Evolutionary conservation across 2,329 filamentous ascomycete genomes (phyloP), one percentile per base, ranked within the genome.

Genomic region (Fusarium proliferatum): DNA sequence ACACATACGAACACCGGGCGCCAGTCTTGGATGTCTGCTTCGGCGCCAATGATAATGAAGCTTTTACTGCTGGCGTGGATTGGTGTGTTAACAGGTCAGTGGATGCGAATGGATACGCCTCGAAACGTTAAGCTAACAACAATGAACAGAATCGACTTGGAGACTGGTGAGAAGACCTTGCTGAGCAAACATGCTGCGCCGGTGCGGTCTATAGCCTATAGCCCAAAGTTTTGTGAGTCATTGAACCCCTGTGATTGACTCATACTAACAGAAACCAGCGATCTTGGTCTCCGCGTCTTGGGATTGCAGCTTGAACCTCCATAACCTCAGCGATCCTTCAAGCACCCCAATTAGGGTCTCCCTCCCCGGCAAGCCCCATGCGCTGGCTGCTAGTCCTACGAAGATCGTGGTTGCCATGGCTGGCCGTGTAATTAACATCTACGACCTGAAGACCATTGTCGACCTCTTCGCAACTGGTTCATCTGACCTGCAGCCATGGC

Each of bases 391-490:
- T 56, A 95, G 88, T 78, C 87, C 88, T 6, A 88, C 93, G 58
- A 97, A 97, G 82, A 88, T 97, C 13, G 94, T 99, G 46, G 94
- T 99, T 65, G 95, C 95, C 75, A 98, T 99, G 96, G 94, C 95
- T 5, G 94, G 93, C 61, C 93, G 96, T 62, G 90, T 95, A n/a
- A 91, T 98, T 69, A 92, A 96, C 85, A 97, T 99, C 82, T 98
- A 98, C 88, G 94, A 98, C 79, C 88, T 99, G 38, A 87, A 90
- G 55, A 84, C 91, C 30, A 88, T 97, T 43, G 82, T 88, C 13
- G 79, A 87, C 4, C 84, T 90, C 10, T 84, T 92, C 46, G 81
- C 85, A 13, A 76, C 78, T 7, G 81, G 82, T 3, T 81, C 84
- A 79, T 70, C 84, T 79, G 84, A 84, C 26, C 79, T 95, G 60